Evolutionary conservation across 352 stramenopile species (phyloP).

Genomic region (Paralagenidium karlingii): DNA sequence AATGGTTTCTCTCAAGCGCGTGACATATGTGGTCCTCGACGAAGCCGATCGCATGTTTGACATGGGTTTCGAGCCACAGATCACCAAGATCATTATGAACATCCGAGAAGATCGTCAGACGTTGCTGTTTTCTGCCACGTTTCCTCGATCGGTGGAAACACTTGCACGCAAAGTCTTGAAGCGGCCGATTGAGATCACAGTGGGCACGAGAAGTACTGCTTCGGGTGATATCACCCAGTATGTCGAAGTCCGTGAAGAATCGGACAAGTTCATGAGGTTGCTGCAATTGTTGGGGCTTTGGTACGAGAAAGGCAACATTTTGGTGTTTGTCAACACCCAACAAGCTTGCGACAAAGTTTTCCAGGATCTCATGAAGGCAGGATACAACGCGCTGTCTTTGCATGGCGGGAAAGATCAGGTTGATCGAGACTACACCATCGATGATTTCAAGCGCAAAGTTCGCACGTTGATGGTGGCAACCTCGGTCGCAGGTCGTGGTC

Average conservation of each 20-base stretch:
- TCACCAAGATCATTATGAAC: slow-evolving; percentile 93
- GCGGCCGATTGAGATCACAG: slow-evolving; percentile 95
- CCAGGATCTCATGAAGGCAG: slow-evolving; percentile 92
- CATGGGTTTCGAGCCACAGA: slow-evolving; percentile 99
- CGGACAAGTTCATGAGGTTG: slow-evolving; percentile 98
- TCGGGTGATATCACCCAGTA: slow-evolving; percentile 97
- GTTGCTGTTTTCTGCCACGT: slow-evolving; percentile 97
- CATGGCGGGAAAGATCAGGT: slow-evolving; percentile 99
- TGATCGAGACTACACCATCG: slow-evolving; percentile 97
- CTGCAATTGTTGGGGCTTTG: slow-evolving; percentile 93
- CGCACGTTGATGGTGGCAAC: slow-evolving; percentile 91
- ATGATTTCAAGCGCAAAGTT: slow-evolving; percentile 97
- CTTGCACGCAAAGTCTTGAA: slow-evolving; percentile 84
- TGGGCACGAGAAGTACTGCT: slow-evolving; percentile 90
- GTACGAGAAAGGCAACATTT: slow-evolving; percentile 95
- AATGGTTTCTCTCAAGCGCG: slow-evolving; percentile 91
- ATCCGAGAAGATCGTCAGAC: slow-evolving; percentile 87
- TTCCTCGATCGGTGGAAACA: slow-evolving; percentile 88
- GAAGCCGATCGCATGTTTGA: slow-evolving; percentile 99
- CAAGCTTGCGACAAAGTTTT: slow-evolving; percentile 94
- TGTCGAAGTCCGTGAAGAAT: slow-evolving; percentile 97
- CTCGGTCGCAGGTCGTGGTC: slow-evolving; percentile 92
- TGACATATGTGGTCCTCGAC: slow-evolving; percentile 98
- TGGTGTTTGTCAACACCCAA: slow-evolving; percentile 99
- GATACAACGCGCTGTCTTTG: slow-evolving; percentile 93